Conservation (phyloP, 768 basidiomycete genomes). For the Kwoniella bestiolae region DNA sequence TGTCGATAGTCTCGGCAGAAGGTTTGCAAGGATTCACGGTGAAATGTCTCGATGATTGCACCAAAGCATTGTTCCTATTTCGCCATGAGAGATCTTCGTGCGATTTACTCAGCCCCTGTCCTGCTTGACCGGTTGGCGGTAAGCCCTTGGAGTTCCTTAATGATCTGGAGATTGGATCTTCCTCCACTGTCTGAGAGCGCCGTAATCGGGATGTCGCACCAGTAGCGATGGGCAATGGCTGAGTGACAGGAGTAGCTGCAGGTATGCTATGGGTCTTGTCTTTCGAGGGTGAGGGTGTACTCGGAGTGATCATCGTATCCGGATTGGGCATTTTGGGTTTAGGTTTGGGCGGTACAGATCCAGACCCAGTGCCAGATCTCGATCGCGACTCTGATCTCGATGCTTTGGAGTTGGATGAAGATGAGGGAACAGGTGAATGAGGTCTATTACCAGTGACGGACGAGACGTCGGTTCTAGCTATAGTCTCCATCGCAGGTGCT, state of each 20-base stretch:
- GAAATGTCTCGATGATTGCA: constrained; percentile 57
- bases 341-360: constrained; percentile 2
- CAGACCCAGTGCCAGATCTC: constrained; percentile 3
- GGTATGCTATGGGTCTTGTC: constrained; percentile 4
- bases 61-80: constrained; percentile 56
- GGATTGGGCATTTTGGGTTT: constrained; percentile 21
- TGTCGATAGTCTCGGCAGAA: constrained; percentile 45
- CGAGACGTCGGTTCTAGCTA: constrained; percentile 42
- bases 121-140: not conserved
- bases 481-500: constrained; percentile 43
- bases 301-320: constrained; percentile 23
- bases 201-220: constrained; percentile 13
- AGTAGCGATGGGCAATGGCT: constrained; percentile 25
- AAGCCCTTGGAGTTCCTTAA: constrained; percentile 55
- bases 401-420: not conserved
- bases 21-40: constrained; percentile 57
- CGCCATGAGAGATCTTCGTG: constrained; percentile 24
- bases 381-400: not conserved
- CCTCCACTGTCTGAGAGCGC: constrained; percentile 13
- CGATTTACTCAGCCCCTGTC: constrained; percentile 23
- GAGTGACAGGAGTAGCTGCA: constrained; percentile 6
- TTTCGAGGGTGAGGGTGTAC: constrained; percentile 29
- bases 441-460: constrained; percentile 20
- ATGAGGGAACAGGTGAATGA: constrained; percentile 6
- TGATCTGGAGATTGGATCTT: constrained; percentile 23